Base-by-base conservation (phyloP, 148 eudicot species). In the Rhododendron ovatum region DNA sequence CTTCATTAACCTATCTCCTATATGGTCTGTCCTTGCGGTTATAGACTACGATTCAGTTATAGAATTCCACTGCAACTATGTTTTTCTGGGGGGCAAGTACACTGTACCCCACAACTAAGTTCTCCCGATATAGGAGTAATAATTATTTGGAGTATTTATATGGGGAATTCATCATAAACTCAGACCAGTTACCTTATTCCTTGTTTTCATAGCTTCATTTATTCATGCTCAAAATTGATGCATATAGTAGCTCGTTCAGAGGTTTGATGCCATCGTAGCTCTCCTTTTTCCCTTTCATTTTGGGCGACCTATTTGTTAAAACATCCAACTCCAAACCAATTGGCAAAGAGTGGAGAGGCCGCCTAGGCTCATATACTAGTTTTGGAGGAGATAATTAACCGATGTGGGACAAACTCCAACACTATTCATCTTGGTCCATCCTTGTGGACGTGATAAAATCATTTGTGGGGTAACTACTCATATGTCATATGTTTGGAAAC, bases 401-500 rank as follows among this genome's bases (percentile, higher is more conserved):
- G 43, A 41, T 41, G 43, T 41, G 43, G 43, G 43, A 41, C 43
- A 41, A 41, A 41, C 43, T 41, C 43, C 43, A 41, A 41, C 43
- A 41, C 43, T 41, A 41, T 81, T 35, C 69, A 53, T 81, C 83
- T 81, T 15, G 69, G 65, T 53, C 43, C 53, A 30, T 81, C 67
- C 53, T 37, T 30, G 10, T 81, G 7, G 83, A 81, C 37, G 1
- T 30, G 83, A 51, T 47, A 22, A 78, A 45, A 11, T 48, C 37
- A 26, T 53, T 81, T 18, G 43, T 30, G 83, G 43, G 8, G 43
- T 30, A 53, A 53, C 83, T 17, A 13, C 59, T n/a, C 83, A 8
- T 69, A 69, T 47, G n/a, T n/a, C 83, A 8, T 69, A 69, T 47
- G n/a, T 17, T 83, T 43, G 57, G 78, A 67, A 83, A 83, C 22